Evolutionary conservation across 495 filamentous ascomycete species (phyloP).

Genomic region (Thermothielavioides terrestris): DNA sequence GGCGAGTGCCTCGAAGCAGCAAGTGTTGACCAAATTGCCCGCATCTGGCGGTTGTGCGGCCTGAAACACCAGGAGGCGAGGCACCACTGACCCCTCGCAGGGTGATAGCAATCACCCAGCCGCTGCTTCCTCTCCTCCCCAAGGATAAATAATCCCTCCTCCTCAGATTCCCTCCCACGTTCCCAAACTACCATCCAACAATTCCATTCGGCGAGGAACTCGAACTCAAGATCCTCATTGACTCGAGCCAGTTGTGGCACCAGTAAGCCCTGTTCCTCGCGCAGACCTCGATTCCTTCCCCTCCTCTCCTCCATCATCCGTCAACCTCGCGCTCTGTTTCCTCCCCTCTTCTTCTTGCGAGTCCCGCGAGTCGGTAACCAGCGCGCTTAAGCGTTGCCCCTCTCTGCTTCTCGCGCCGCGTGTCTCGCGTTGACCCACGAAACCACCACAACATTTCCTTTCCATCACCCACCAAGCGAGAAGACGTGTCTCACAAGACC

Average conservation of each 20-base stretch:
- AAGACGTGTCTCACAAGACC: not conserved
- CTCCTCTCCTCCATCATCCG: not conserved
- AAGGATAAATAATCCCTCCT: not conserved
- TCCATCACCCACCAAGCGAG: not conserved
- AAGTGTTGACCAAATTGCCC: not conserved
- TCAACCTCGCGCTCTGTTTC: too few species aligned
- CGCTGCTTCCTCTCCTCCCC: slow-evolving; percentile 1
- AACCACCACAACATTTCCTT: not conserved
- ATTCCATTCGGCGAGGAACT: not conserved
- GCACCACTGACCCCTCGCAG: not conserved
- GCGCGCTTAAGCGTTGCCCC: not conserved
- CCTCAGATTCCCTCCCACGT: not conserved
- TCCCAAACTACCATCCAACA: not conserved
- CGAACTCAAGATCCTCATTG: not conserved
- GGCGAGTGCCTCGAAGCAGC: not conserved
- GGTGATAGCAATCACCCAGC: not conserved
- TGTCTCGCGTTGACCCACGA: not conserved
- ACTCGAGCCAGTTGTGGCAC: not conserved
- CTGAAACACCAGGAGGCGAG: slow-evolving; percentile 2
- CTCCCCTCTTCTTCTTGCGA: not conserved
- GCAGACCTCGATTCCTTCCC: not conserved
- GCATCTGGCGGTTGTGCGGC: not conserved
- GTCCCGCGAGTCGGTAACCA: not conserved
- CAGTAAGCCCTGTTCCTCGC: not conserved
- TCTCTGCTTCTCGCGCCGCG: not conserved